Conservation (phyloP, 2,329 filamentous ascomycete species). For the Zasmidium angulare region DNA sequence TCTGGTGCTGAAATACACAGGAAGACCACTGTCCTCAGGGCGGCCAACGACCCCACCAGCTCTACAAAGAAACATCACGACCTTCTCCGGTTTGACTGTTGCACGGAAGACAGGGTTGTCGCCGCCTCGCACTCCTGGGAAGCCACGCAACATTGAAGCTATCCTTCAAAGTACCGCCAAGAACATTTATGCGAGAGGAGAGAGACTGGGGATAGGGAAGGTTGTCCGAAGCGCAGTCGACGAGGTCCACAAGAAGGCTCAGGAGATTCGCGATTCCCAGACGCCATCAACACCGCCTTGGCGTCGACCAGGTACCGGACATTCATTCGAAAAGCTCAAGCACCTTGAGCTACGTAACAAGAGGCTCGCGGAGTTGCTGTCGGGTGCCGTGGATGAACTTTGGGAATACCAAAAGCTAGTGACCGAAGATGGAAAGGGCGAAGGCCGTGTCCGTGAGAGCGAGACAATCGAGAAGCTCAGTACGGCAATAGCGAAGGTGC, state of each 20-base stretch:
- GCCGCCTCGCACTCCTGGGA: slow-evolving; percentile 14
- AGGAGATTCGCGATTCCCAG: slow-evolving; percentile 57
- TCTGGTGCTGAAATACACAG: slow-evolving; percentile 70
- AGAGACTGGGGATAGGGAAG: slow-evolving; percentile 77
- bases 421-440: slow-evolving; percentile 40
- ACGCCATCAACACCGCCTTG: slow-evolving; percentile 34
- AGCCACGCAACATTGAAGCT: slow-evolving; percentile 61
- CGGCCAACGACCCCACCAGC: slow-evolving; percentile 34
- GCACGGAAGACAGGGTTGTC: slow-evolving; percentile 10
- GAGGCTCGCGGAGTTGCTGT: slow-evolving; percentile 66
- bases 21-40: slow-evolving; percentile 37
- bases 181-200: slow-evolving; percentile 69
- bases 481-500: slow-evolving; percentile 51
- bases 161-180: slow-evolving; percentile 75
- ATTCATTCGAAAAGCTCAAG: slow-evolving; percentile 38
- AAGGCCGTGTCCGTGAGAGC: slow-evolving; percentile 22
- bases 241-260: slow-evolving; percentile 75
- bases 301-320: slow-evolving; percentile 44
- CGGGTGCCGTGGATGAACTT: slow-evolving; percentile 63
- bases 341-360: slow-evolving; percentile 65
- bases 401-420: slow-evolving; percentile 57
- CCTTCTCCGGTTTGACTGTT: slow-evolving; percentile 26
- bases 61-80: slow-evolving; percentile 35
- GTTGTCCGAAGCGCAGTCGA: slow-evolving; percentile 78
- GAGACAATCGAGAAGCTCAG: slow-evolving; percentile 44